Conservation (phyloP, 2,329 filamentous ascomycete species). For the Leptodontidium sp. region DNA sequence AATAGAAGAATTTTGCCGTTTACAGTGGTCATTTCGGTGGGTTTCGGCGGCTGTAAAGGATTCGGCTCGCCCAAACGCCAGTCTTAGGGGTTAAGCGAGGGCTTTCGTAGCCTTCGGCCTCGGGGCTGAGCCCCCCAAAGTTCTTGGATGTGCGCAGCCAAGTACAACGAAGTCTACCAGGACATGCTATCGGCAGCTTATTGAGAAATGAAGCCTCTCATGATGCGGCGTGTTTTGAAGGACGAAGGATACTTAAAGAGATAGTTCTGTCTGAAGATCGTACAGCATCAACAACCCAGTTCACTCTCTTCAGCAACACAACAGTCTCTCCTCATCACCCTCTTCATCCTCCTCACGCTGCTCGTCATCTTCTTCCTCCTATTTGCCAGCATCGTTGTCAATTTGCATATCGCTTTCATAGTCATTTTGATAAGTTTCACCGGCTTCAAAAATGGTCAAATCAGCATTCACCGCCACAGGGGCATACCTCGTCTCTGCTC, state of each 20-base stretch:
- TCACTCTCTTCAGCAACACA: conserved; percentile 17
- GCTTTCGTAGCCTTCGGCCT: conserved; percentile 10
- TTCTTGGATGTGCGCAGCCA: conserved; percentile 11
- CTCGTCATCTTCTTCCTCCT: conserved; percentile 3
- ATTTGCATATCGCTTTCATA: conserved; percentile 11
- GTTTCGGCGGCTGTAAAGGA: conserved; percentile 18
- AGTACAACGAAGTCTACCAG: background rate
- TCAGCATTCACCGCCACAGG: conserved; percentile 15
- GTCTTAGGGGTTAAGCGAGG: background rate
- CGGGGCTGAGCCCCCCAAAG: conserved; percentile 16
- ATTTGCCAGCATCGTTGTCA: background rate
- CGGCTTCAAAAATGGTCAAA: conserved; percentile 25
- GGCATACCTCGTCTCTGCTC: conserved; percentile 19
- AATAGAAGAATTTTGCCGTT: background rate
- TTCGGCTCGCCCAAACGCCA: conserved; percentile 1
- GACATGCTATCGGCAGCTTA: conserved; percentile 19
- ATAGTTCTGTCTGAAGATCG: conserved; percentile 14
- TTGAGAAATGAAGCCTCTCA: background rate
- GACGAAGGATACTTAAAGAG: conserved; percentile 19
- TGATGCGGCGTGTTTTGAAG: conserved; percentile 18
- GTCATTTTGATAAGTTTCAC: conserved; percentile 9
- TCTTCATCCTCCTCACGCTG: background rate
- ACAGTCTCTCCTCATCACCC: conserved; percentile 9
- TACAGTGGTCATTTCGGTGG: conserved; percentile 19
- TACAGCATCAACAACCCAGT: conserved; percentile 18